These are phyloP conservation scores for Vitis vinifera DNA, from an alignment of 164 flowering plant genomes.

Conservation along the genomic window DNA sequence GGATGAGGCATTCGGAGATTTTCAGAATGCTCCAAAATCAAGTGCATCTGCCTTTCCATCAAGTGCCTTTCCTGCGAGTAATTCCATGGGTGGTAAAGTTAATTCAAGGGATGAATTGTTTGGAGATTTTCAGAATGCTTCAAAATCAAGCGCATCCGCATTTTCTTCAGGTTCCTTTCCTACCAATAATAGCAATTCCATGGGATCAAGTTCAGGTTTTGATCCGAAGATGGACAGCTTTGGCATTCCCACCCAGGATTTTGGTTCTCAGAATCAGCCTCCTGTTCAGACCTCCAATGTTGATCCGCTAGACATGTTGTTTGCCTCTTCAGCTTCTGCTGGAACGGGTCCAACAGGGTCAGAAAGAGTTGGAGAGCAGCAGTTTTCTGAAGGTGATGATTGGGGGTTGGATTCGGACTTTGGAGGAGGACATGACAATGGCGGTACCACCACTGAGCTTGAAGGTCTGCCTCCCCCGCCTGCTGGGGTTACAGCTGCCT, in stretches of 20 bases:
- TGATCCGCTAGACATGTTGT: conserved; percentile 70
- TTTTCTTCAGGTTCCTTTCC: conserved; percentile 18
- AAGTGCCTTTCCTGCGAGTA: conserved; percentile 20
- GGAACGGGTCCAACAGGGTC: conserved; percentile 31
- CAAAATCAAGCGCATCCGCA: conserved; percentile 23
- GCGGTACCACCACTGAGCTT: conserved; percentile 73
- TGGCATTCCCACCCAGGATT: conserved; percentile 32
- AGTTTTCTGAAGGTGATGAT: conserved; percentile 55
- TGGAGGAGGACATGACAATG: conserved; percentile 50
- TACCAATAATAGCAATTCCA: too few species aligned
- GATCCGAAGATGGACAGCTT: conserved; percentile 39
- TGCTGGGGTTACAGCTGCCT: conserved; percentile 65
- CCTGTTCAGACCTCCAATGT: conserved; percentile 32
- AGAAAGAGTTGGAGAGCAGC: conserved; percentile 34
- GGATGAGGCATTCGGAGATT: conserved; percentile 31
- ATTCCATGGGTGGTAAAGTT: conserved; percentile 19
- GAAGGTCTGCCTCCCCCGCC: conserved; percentile 98
- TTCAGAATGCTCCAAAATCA: conserved; percentile 35
- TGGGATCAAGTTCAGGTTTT: background rate
- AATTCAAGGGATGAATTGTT: too few species aligned
- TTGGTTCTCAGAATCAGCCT: conserved; percentile 34
- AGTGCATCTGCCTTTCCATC: conserved; percentile 29
- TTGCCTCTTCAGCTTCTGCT: conserved; percentile 43
- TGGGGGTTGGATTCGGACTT: conserved; percentile 73
- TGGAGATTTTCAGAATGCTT: conserved; percentile 31